These are phyloP conservation scores for Verticillium albo-atrum DNA, from an alignment of 2,329 filamentous ascomycete genomes.

Conservation along the genomic window DNA sequence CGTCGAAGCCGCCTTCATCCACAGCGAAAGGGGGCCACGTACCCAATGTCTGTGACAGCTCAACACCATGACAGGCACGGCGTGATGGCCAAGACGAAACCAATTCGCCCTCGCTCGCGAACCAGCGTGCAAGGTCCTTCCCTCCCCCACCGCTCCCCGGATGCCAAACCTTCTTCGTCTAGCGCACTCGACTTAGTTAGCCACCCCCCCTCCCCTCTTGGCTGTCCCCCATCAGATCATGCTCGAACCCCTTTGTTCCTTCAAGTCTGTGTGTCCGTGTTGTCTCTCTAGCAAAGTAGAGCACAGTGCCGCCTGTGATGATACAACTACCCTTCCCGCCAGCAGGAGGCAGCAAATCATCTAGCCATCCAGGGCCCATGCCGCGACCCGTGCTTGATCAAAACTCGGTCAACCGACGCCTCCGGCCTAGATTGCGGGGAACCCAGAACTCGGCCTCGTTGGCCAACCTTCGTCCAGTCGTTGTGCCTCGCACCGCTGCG, in stretches of 20 bases:
- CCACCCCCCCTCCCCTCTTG: neutral
- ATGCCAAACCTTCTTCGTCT: neutral
- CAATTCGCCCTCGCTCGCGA: neutral
- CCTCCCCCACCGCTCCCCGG: neutral
- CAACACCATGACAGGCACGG: neutral
- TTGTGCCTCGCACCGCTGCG: neutral
- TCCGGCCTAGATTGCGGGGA: neutral
- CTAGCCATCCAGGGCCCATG: neutral
- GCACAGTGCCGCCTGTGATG: neutral
- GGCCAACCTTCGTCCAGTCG: neutral
- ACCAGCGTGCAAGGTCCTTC: neutral
- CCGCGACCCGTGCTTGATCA: neutral
- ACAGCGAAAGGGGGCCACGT: neutral
- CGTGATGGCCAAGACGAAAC: neutral
- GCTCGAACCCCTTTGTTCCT: neutral
- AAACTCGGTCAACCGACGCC: neutral
- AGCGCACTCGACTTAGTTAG: neutral
- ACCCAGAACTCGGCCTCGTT: neutral
- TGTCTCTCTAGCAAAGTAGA: neutral
- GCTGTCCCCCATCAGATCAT: neutral
- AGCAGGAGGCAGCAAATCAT: neutral
- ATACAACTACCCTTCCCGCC: no score
- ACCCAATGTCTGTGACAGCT: neutral
- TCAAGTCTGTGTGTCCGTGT: neutral
- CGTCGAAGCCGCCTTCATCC: neutral